Evolutionary conservation across 495 filamentous ascomycete species (phyloP), one percentile per base, ranked within the genome.

Genomic region (Podospora comata): DNA sequence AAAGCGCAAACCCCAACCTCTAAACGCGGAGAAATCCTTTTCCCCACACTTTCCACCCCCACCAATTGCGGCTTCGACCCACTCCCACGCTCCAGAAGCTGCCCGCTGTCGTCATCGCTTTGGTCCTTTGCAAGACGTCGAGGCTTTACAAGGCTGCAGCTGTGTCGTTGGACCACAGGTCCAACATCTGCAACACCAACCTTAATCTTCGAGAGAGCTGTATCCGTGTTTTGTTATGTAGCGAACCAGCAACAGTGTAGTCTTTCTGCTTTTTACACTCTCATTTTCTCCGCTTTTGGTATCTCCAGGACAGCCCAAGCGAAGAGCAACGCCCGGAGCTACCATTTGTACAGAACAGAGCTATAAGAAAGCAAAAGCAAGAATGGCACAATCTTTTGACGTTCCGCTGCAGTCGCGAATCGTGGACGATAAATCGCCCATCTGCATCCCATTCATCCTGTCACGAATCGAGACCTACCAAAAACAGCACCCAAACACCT

Each of bases 391-490:
- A 64, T 68, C 72, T 2, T 69, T 72, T 7, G 71, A 79, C 62
- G 60, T 65, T 7, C 70, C 72, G 2, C 73, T 74, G 32, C 75
- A 75, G 13, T 71, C 76, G 6, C 75, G 73, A 58, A 53, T 92
- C 66, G 79, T 92, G 71, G 91, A 94, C 80, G 93, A 95, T 83
- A 96, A 94, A 77, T 92, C 90, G n/a, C 86, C 89, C 20, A 82
- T 91, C 81, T 93, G 92, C 83, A 88, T 94, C 68, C 90, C 92
- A 16, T 97, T 96, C 78, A 89, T 97, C 68, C 83, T 96, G 16
- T 83, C 87, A 34, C 87, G 82, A 2, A 80, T 96, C 63, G 78
- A 79, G 28, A 70, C 76, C 27, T 86, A 93, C 77, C 75, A 73
- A 65, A 39, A 71, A 28, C 71, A 59, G 75, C 75, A 68, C 72